Evolutionary conservation across 768 basidiomycete genomes (phyloP).

Genomic region (Exsudoporus frostii): DNA sequence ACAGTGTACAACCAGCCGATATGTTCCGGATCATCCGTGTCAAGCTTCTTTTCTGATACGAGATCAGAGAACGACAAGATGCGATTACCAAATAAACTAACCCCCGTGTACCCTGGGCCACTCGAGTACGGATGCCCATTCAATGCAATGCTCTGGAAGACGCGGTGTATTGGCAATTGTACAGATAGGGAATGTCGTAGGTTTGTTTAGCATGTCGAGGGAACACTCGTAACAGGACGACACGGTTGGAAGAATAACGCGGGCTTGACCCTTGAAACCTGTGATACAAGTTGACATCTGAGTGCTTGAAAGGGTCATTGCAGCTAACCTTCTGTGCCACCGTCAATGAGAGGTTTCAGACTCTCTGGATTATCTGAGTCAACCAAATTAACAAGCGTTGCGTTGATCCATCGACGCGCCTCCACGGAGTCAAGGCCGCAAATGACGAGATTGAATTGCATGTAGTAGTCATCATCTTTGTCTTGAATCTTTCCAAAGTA

Average conservation of each 20-base stretch:
- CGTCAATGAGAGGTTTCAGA: conserved; percentile 95
- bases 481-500: conserved; percentile 99
- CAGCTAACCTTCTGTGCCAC: conserved; percentile 88
- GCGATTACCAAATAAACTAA: conserved; percentile 29
- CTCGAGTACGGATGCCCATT: conserved; percentile 98
- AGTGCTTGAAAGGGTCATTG: background rate
- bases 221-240: conserved; percentile 98
- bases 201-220: conserved; percentile 97
- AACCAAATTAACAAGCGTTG: conserved; percentile 91
- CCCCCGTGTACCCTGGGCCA: conserved; percentile 95
- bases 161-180: conserved; percentile 99
- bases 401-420: conserved; percentile 98
- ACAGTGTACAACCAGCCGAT: conserved; percentile 88
- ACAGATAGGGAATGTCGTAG: conserved; percentile 95
- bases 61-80: background rate
- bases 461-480: conserved; percentile 91
- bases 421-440: conserved; percentile 97
- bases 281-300: conserved; percentile 1
- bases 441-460: conserved; percentile 95
- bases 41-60: conserved; percentile 78
- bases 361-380: conserved; percentile 92
- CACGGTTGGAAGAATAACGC: conserved; percentile 92
- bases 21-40: conserved; percentile 96
- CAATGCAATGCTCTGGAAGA: conserved; percentile 97
- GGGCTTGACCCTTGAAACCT: conserved; percentile 99